Base-by-base conservation (phyloP, 2,329 filamentous ascomycete genomes). In the Colletotrichum sublineola region DNA sequence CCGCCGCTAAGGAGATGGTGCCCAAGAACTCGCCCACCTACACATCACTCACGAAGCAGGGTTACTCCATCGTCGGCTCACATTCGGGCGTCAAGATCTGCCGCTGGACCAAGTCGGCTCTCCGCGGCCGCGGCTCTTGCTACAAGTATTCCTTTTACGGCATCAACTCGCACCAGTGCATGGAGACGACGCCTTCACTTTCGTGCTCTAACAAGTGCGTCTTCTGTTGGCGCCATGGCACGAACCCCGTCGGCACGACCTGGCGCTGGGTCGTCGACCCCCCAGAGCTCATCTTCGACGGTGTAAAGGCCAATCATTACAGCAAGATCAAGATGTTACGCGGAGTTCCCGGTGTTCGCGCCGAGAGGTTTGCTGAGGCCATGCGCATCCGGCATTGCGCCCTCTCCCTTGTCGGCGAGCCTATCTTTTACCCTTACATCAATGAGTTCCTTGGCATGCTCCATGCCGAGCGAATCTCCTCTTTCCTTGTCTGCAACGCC, bases 71-170 rank as follows among this genome's bases (percentile, higher is more conserved):
- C 71, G 93, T 99, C 48, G 96, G 96, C 65, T 96, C 94, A 0
- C 96, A 98, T 83, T 97, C 94, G 0, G 96, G 96, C 40, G 96
- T 98, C 75, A 98, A 98, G 83, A 97, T 98, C 77, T 99, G 96
- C 80, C 94, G 96, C 42, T 99, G 96, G 96, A 98, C 96, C 12
- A 99, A 99, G 83, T 98, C 95, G 1, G 96, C 96, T 12, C 90
- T 98, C 0, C 93, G 96, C 50, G 96, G 96, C 15, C 92, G 96
- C 52, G 96, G 96, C 5, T 97, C 94, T 33, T 99, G 96, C 85
- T 99, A 99, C 87, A 98, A 99, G 80, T 98, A 91, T 82, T 97
- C 94, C 0, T 97, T 99, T 82, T 99, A 99, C 82, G 96, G 96
- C 61, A 99, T 99, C 81, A 90, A 93, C 75, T 98, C 95, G 0